These are phyloP conservation scores for Corylus heterophylla DNA, from an alignment of 306 rosid genomes.

Conservation along the genomic window DNA sequence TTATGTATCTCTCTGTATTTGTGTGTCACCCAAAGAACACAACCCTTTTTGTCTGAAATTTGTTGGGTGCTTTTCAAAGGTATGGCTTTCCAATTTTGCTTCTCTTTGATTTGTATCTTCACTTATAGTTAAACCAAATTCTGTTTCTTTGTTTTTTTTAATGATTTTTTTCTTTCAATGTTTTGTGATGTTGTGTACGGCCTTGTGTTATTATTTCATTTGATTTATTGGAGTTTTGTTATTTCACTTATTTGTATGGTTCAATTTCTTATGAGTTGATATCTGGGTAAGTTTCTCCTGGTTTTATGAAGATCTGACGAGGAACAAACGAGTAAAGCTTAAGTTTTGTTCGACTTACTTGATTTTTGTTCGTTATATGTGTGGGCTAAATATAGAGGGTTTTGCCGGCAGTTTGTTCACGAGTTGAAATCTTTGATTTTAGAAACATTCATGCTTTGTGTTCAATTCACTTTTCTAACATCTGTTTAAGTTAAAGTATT, in stretches of 20 bases:
- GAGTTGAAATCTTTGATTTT: background rate
- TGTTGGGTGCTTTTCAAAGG: constrained; percentile 44
- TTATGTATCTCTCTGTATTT: constrained; percentile 19
- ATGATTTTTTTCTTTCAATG: background rate
- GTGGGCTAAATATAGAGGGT: constrained; percentile 1
- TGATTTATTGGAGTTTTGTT: constrained; percentile 5
- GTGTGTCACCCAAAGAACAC: constrained; percentile 23
- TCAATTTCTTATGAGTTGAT: constrained; percentile 7
- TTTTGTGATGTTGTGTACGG: constrained; percentile 26
- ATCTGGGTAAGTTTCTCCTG: constrained; percentile 3
- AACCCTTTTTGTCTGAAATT: constrained; percentile 18
- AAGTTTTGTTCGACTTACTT: constrained; percentile 14
- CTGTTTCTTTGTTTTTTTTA: background rate
- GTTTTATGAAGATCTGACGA: constrained; percentile 39
- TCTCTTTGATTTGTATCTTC: background rate
- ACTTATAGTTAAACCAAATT: constrained; percentile 11
- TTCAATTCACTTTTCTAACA: background rate
- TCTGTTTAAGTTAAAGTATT: constrained; percentile 5
- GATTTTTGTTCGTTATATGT: constrained; percentile 6
- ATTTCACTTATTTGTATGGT: constrained; percentile 7
- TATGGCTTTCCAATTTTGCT: constrained; percentile 30
- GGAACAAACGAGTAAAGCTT: constrained; percentile 2
- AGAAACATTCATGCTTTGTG: constrained; percentile 13
- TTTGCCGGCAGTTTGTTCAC: background rate
- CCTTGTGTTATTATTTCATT: constrained; percentile 15